These are phyloP conservation scores for Penicillium palitans DNA, from an alignment of 2,329 filamentous ascomycete genomes.

Conservation along the genomic window DNA sequence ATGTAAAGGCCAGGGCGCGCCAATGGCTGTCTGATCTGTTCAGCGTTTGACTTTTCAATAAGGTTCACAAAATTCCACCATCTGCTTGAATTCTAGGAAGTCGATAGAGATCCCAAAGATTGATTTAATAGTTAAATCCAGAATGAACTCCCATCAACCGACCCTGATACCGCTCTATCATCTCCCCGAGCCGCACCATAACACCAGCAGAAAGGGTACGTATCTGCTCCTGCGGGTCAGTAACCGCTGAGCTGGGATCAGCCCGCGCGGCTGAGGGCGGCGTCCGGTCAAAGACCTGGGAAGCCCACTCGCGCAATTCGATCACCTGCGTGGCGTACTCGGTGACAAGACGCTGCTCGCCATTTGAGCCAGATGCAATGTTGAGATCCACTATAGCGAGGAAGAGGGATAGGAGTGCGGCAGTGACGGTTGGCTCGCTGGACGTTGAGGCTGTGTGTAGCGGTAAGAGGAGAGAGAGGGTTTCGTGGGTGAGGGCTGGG, in stretches of 20 bases:
- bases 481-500: conserved; percentile 76
- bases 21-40: neutral
- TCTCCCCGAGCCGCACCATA: conserved; percentile 77
- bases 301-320: conserved; percentile 85
- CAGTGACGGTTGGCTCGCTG: conserved; percentile 66
- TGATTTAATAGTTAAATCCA: conserved; percentile 43
- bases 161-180: conserved; percentile 77
- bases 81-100: neutral
- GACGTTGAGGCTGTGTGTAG: conserved; percentile 57
- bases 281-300: conserved; percentile 66
- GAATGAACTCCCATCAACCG: conserved; percentile 70
- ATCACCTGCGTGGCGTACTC: conserved; percentile 74
- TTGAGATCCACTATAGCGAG: conserved; percentile 82
- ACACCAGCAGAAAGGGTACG: conserved; percentile 70
- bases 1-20: neutral
- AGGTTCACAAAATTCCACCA: neutral
- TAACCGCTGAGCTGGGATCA: conserved; percentile 59
- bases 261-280: conserved; percentile 55
- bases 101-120: neutral
- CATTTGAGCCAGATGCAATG: conserved; percentile 47
- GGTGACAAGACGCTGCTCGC: conserved; percentile 69
- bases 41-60: neutral
- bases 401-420: conserved; percentile 75
- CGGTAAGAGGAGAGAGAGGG: conserved; percentile 77
- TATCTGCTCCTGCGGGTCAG: conserved; percentile 39